Percentiles rank a stretch among this genome's conserved stretches.
phyloP scores from a whole-genome alignment of 2,329 filamentous ascomycete genomes.

The Neonectria faginata region DNA sequence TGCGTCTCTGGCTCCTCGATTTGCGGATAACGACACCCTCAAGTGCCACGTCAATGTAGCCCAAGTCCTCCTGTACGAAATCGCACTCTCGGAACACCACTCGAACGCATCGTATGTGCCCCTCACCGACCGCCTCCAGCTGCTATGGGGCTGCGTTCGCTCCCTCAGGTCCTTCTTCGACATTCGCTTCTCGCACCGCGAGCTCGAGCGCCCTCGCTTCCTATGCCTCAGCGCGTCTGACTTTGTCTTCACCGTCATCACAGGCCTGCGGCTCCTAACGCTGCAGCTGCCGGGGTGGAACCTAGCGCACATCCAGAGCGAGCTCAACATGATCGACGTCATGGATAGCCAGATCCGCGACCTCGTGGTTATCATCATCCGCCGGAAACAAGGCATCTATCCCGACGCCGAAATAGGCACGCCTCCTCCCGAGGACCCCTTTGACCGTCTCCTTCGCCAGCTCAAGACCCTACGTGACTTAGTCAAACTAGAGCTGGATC shows the following conservation, averaged over 20 bases:
- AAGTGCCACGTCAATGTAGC: conserved; percentile 58
- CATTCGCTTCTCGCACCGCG: conserved; percentile 48
- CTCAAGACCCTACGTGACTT: conserved; percentile 48
- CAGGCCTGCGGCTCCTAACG: conserved; percentile 59
- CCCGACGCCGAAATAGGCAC: conserved; percentile 25
- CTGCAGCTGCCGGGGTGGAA: conserved; percentile 62
- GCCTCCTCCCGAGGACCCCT: conserved; percentile 46
- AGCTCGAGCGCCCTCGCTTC: conserved; percentile 54
- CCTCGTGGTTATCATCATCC: conserved; percentile 46
- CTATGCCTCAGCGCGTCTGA: conserved; percentile 60
- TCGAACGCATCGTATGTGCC: conserved; percentile 48
- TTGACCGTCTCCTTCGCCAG: conserved; percentile 49
- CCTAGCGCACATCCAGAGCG: conserved; percentile 49
- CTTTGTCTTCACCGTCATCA: conserved; percentile 60
- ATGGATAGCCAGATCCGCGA: conserved; percentile 48
- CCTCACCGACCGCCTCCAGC: conserved; percentile 55
- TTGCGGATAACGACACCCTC: conserved; percentile 54
- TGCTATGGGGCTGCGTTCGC: conserved; percentile 59
- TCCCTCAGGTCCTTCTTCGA: conserved; percentile 56
- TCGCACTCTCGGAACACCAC: conserved; percentile 56
- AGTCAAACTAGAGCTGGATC: conserved; percentile 48
- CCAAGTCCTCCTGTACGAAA: conserved; percentile 61
- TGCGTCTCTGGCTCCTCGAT: conserved; percentile 50
- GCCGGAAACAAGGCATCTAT: conserved; percentile 45
- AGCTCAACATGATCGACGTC: conserved; percentile 49